Evolutionary conservation across 441 rosid genomes (phyloP).

Genomic region (Arabidopsis hybrid): DNA sequence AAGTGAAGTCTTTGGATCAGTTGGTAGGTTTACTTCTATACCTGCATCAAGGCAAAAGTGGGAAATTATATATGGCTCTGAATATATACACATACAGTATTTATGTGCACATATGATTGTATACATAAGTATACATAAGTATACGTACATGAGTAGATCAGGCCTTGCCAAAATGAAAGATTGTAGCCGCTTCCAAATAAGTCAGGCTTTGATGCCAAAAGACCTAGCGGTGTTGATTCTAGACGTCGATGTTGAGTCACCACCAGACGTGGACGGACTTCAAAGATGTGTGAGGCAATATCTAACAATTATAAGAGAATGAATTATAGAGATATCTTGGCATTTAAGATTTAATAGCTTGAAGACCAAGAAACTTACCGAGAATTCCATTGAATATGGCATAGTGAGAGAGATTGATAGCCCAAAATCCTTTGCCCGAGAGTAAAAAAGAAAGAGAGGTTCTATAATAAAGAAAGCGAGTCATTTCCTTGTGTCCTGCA

Average conservation of each 20-base stretch:
- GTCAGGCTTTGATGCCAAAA: constrained; percentile 1
- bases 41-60: background rate
- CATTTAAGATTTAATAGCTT: background rate
- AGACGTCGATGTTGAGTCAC: background rate
- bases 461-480: background rate
- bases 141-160: background rate
- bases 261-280: background rate
- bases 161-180: background rate
- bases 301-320: background rate
- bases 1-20: background rate
- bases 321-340: background rate
- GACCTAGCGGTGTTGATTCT: background rate
- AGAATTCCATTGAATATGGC: background rate
- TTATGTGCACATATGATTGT: background rate
- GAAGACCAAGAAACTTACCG: background rate
- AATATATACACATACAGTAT: no score
- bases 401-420: background rate
- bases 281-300: background rate
- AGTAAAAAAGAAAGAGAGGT: background rate
- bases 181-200: background rate
- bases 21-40: background rate
- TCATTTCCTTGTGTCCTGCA: constrained; percentile 1
- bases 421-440: background rate
- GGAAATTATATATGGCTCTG: no score
- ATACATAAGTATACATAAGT: no score